Evolutionary conservation across 768 basidiomycete species (phyloP).

Genomic region (Kockovaella imperatae): DNA sequence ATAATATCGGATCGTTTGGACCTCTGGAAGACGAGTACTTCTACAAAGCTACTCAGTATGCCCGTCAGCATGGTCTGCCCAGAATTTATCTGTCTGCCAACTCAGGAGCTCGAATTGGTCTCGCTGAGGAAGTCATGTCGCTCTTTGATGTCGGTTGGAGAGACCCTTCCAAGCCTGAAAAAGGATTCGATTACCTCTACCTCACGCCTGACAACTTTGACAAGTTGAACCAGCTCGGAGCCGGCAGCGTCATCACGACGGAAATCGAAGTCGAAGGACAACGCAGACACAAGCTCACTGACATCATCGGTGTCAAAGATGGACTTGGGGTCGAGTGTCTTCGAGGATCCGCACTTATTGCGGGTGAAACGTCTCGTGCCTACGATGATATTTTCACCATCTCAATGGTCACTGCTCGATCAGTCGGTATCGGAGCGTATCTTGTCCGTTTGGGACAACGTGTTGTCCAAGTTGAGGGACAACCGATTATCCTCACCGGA

Average conservation of each 20-base stretch:
- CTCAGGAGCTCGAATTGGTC: conserved; percentile 91
- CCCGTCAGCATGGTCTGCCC: conserved; percentile 76
- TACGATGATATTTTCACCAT: conserved; percentile 99
- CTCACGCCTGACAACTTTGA: conserved; percentile 85
- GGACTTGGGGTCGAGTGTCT: conserved; percentile 94
- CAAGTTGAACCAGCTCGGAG: conserved; percentile 78
- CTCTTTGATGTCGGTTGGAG: conserved; percentile 91
- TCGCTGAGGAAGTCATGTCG: conserved; percentile 82
- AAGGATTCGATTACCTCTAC: conserved; percentile 93
- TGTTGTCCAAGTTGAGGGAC: conserved; percentile 96
- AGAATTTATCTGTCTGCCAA: conserved; percentile 98
- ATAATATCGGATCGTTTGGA: conserved; percentile 96
- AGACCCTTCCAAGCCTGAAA: conserved; percentile 71
- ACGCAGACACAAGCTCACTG: conserved; percentile 84
- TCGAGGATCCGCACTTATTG: conserved; percentile 93
- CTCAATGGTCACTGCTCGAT: conserved; percentile 95
- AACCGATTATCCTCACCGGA: conserved; percentile 97
- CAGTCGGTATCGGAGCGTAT: conserved; percentile 98
- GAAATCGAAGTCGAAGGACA: conserved; percentile 84
- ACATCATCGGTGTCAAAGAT: conserved; percentile 93
- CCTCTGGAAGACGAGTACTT: conserved; percentile 95
- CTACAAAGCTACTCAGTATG: conserved; percentile 86
- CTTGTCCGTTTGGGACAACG: conserved; percentile 96
- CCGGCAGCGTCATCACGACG: conserved; percentile 65
- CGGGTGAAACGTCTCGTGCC: conserved; percentile 94